phyloP scores from a whole-genome alignment of 495 filamentous ascomycete genomes.

The Lasiosphaeris hirsuta region DNA sequence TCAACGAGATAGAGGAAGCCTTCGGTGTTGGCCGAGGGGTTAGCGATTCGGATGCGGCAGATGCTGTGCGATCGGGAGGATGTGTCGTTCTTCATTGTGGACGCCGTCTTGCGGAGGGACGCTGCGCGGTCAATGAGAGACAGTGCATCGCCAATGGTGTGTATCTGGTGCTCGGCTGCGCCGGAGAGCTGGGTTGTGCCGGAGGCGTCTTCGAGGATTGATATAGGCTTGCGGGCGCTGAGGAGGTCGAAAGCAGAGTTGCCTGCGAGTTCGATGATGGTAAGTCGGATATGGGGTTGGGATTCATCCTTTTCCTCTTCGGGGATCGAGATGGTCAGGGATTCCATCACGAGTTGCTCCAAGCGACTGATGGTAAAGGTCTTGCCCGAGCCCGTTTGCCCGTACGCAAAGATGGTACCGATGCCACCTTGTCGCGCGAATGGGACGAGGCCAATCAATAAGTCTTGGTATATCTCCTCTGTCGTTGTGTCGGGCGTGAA shows the following conservation, averaged over 20 bases:
- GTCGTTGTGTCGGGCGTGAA: neutral
- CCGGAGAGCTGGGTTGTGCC: conserved; percentile 20
- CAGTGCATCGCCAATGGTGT: neutral
- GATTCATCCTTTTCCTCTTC: too few species aligned
- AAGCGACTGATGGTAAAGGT: neutral
- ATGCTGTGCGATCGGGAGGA: conserved; percentile 1
- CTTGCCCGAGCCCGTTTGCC: neutral
- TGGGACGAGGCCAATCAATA: neutral
- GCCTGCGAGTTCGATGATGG: conserved; percentile 11
- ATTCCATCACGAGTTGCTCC: neutral
- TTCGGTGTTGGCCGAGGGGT: neutral
- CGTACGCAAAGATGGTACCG: conserved; percentile 1
- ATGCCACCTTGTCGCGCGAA: neutral
- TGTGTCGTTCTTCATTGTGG: conserved; percentile 1
- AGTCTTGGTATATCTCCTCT: neutral
- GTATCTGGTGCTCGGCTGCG: conserved; percentile 21
- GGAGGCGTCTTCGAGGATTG: conserved; percentile 20
- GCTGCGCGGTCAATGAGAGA: neutral
- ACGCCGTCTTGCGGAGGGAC: conserved; percentile 27
- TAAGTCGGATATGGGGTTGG: neutral
- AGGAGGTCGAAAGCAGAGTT: conserved; percentile 9
- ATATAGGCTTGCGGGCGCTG: conserved; percentile 4
- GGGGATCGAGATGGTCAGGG: neutral
- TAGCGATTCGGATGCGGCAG: neutral
- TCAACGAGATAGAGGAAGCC: conserved; percentile 1